Evolutionary conservation across 169 alveolate genomes (phyloP), one percentile per base, ranked within the genome.

Genomic region (Amoebophrya sp.): DNA sequence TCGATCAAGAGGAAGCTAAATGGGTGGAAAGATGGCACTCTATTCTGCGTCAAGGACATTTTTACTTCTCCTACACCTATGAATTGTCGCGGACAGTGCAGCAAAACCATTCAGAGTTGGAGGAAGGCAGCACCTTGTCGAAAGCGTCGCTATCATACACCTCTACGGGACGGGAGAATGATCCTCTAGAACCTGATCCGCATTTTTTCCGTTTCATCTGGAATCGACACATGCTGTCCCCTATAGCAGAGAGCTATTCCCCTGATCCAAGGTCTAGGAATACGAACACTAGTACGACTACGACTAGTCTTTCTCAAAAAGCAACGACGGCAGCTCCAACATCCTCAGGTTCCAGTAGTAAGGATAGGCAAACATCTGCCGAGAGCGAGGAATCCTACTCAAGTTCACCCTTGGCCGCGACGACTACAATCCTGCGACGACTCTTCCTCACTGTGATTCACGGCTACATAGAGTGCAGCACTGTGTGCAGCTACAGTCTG

Each of bases 51-150:
- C 18, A 18, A 29, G 83, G 83, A 18, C 18, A 65, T 26, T 65
- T 65, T 26, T 65, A 6, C 26, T 65, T 65, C 83, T 1, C 33
- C 2, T 26, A 65, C 83, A 12, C 33, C 36, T 65, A 65, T 36
- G 83, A 65, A 36, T 36, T 65, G 83, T 65, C 83, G 83, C 83
- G 83, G 38, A 65, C 33, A 1, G 83, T 65, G 83, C 83, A 65
- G 83, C 83, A 65, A 65, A 65, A 65, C 83, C 12, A 12, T 29
- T 29, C 83, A 36, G 83, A 65, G 38, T 0, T 1, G n/a, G 38
- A 26, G 2, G 36, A 1, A 36, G n/a, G 76, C n/a, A 53, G n/a
- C n/a, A 53, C 23, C n/a, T 53, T 53, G 76, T 53, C n/a, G 76
- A 53, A 23, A 53, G 76, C 76, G 10, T 10, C 76, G 23, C n/a